These are phyloP conservation scores for Chytriomyces sp. DNA, from an alignment of 192 early-diverging fungal species.

Conservation along the genomic window DNA sequence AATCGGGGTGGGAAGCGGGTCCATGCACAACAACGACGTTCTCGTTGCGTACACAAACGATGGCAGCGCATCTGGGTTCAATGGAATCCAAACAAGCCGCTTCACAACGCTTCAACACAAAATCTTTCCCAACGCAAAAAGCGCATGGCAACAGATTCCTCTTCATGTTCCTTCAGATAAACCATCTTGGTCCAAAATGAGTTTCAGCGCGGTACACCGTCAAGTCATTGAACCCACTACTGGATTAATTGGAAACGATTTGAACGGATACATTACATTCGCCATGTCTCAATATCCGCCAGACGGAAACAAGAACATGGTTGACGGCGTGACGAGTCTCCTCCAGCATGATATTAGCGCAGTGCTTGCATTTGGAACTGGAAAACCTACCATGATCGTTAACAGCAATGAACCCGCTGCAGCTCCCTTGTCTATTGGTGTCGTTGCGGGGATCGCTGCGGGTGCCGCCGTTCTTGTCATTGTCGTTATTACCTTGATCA, in stretches of 20 bases:
- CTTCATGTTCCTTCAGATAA: not conserved
- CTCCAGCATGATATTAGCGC: conserved; percentile 3
- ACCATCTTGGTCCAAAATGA: conserved; percentile 26
- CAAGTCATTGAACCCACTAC: not conserved
- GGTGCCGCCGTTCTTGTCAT: not conserved
- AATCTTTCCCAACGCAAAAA: not conserved
- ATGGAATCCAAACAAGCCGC: not conserved
- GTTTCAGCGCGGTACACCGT: not conserved
- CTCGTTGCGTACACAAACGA: conserved; percentile 23
- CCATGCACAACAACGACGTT: conserved; percentile 25
- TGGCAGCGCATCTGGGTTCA: not conserved
- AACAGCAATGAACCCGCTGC: not conserved
- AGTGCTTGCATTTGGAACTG: not conserved
- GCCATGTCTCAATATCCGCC: not conserved
- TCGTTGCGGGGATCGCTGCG: not conserved
- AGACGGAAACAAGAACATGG: too few relatives aligned
- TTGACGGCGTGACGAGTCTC: not conserved
- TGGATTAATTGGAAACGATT: not conserved
- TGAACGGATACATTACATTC: conserved; percentile 3
- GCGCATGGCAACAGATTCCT: conserved; percentile 8
- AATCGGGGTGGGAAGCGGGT: conserved; percentile 8
- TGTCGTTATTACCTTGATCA: not conserved
- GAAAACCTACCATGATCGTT: not conserved
- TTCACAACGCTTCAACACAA: conserved; percentile 12
- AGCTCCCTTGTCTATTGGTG: not conserved